Percentiles rank a stretch among this genome's conserved stretches.
Conservation (phyloP, 495 filamentous ascomycete species). For the Xylaria scruposa region DNA sequence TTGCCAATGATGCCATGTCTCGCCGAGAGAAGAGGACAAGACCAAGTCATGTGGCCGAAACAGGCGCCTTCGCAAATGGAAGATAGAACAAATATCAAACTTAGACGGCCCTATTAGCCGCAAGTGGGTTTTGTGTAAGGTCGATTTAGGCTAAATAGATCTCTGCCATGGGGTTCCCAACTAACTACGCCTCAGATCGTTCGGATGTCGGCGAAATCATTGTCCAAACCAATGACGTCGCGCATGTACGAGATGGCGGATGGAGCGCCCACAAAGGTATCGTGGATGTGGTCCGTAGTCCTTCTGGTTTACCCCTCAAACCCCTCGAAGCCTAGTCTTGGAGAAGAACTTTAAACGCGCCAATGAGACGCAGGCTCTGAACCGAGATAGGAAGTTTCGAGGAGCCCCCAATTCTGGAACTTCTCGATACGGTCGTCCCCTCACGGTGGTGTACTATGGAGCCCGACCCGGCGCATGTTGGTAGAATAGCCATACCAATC, state of each 20-base stretch:
- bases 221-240: conserved; percentile 21
- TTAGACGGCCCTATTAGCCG: conserved; percentile 28
- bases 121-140: conserved; percentile 19
- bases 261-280: neutral
- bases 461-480: neutral
- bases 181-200: neutral
- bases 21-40: neutral
- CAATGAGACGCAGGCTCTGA: conserved; percentile 6
- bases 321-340: neutral
- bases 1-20: neutral
- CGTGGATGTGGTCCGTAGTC: neutral
- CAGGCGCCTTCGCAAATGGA: neutral
- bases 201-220: conserved; percentile 20
- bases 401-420: conserved; percentile 1
- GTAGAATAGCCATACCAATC: conserved; percentile 26
- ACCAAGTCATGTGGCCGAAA: conserved; percentile 17
- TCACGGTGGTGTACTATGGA: neutral
- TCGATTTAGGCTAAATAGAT: conserved; percentile 28
- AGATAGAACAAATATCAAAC: conserved; percentile 9
- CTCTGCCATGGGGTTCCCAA: neutral
- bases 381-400: conserved; percentile 26
- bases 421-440: neutral
- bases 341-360: conserved; percentile 21
- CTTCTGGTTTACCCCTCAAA: conserved; percentile 21
- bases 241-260: neutral